Percentiles rank a stretch among this genome's conserved stretches.
phyloP scores from a whole-genome alignment of 2,329 filamentous ascomycete genomes.

The Cadophora malorum region DNA sequence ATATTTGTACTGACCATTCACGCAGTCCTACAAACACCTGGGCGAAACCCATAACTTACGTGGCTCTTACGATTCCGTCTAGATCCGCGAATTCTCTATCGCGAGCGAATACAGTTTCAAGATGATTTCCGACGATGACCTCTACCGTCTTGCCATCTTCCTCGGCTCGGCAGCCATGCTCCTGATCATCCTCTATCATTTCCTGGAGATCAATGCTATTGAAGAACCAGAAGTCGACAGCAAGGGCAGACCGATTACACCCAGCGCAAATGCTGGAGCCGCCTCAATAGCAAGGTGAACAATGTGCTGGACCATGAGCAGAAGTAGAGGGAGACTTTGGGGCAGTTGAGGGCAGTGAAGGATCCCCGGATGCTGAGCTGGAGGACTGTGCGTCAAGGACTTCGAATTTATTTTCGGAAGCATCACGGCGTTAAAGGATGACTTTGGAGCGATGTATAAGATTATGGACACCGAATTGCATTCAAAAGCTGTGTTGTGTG shows the following conservation, averaged over 20 bases:
- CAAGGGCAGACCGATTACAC: constrained; percentile 31
- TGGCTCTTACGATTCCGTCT: constrained; percentile 23
- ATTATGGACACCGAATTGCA: not conserved
- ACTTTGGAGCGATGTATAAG: not conserved
- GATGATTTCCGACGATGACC: constrained; percentile 94
- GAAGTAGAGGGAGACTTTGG: not conserved
- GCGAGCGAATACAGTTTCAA: constrained; percentile 47
- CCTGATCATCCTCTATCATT: constrained; percentile 93
- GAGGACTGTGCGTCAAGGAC: not conserved
- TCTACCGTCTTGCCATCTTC: constrained; percentile 92
- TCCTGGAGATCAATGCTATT: constrained; percentile 90
- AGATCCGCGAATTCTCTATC: not conserved
- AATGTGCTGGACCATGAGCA: not conserved
- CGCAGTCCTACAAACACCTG: constrained; percentile 25
- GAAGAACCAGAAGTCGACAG: constrained; percentile 49
- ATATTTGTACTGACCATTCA: constrained; percentile 19
- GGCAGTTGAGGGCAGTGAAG: not conserved
- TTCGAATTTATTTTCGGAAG: not conserved
- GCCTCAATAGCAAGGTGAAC: constrained; percentile 31
- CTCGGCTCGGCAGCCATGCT: constrained; percentile 90
- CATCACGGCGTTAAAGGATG: constrained; percentile 13
- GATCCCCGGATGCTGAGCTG: not conserved
- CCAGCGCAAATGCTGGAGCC: constrained; percentile 33
- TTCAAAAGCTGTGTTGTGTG: not conserved
- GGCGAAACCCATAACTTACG: constrained; percentile 27